Conservation (phyloP, 768 basidiomycete species). For the Tulasnella sp. region DNA sequence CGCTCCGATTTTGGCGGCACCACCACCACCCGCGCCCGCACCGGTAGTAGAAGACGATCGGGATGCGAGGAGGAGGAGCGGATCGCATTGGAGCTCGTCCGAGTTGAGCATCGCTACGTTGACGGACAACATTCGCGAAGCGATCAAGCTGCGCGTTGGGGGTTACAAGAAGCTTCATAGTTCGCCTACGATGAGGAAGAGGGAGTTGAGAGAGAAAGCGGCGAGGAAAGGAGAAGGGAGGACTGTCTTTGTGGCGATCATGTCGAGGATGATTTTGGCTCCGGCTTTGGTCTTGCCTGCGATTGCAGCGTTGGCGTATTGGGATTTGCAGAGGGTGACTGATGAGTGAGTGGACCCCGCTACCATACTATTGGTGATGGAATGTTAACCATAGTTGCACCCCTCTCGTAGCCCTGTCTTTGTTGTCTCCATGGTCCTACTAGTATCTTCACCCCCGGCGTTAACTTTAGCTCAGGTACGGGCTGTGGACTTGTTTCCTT, state of each 20-base stretch:
- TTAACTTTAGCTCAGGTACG: slow-evolving; percentile 53
- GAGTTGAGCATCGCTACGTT: slow-evolving; percentile 25
- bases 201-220: slow-evolving; percentile 36
- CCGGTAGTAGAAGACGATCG: not conserved
- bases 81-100: slow-evolving; percentile 23
- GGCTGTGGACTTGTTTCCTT: no score
- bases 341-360: slow-evolving; percentile 54
- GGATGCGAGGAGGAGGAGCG: slow-evolving; percentile 5
- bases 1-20: slow-evolving; percentile 22
- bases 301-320: slow-evolving; percentile 54
- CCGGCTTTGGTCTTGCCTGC: slow-evolving; percentile 72
- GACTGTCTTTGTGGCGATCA: slow-evolving; percentile 76
- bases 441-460: slow-evolving; percentile 78
- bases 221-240: slow-evolving; percentile 56
- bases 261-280: slow-evolving; percentile 79
- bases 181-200: slow-evolving; percentile 22
- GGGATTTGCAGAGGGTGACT: slow-evolving; percentile 53
- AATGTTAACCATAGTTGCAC: not conserved
- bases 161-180: not conserved
- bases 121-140: slow-evolving; percentile 38
- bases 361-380: not conserved
- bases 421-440: slow-evolving; percentile 72
- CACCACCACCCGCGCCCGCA: slow-evolving; percentile 28
- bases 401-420: slow-evolving; percentile 61
- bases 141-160: slow-evolving; percentile 34